Evolutionary conservation across 2,329 filamentous ascomycete genomes (phyloP).

Genomic region (Fusarium guadeloupense): DNA sequence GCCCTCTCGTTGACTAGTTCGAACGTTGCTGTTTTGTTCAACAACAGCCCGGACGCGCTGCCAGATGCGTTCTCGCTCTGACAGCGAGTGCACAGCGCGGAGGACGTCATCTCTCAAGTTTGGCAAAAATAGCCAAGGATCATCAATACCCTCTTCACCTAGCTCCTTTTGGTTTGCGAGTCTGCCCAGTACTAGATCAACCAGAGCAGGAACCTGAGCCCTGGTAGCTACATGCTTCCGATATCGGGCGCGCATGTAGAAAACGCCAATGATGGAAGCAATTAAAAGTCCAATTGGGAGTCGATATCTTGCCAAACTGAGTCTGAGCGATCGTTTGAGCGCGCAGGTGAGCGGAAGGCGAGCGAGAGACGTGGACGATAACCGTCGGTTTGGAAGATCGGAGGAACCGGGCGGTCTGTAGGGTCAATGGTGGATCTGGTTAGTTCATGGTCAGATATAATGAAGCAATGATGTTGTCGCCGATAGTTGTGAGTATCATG

Average conservation of each 20-base stretch:
- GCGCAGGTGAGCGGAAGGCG: conserved; percentile 87
- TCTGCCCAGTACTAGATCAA: conserved; percentile 83
- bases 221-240: conserved; percentile 71
- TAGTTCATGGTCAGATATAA: conserved; percentile 74
- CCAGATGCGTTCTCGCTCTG: conserved; percentile 84
- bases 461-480: conserved; percentile 35
- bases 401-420: conserved; percentile 75
- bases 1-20: conserved; percentile 75
- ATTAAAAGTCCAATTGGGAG: conserved; percentile 78
- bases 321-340: conserved; percentile 79
- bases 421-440: conserved; percentile 80
- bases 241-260: conserved; percentile 73
- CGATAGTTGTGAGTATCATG: conserved; percentile 18
- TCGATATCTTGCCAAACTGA: conserved; percentile 87
- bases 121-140: conserved; percentile 85
- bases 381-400: conserved; percentile 67
- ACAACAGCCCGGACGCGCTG: conserved; percentile 82
- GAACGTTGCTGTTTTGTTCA: conserved; percentile 92
- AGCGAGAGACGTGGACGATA: conserved; percentile 91
- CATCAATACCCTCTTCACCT: conserved; percentile 72
- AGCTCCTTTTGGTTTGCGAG: conserved; percentile 85
- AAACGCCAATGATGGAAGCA: conserved; percentile 55
- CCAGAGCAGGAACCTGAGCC: conserved; percentile 81
- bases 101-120: conserved; percentile 93
- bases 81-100: conserved; percentile 79